Conservation (phyloP, 108 stramenopile genomes). For the Nannochloropsis gaditana region DNA sequence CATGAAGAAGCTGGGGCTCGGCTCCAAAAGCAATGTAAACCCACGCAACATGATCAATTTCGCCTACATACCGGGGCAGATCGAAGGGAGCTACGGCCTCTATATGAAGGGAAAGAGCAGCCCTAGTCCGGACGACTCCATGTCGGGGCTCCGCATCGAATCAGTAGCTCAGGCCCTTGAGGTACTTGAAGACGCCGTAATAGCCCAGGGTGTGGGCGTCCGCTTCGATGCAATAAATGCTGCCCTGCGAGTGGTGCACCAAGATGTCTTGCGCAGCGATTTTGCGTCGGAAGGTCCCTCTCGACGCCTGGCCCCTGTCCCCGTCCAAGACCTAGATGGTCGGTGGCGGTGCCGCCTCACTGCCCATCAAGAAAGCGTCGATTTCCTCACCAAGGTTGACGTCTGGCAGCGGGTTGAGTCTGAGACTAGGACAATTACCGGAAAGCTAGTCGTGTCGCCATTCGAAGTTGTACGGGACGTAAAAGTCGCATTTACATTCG, state of each 20-base stretch:
- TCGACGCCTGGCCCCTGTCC: background rate
- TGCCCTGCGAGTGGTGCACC: background rate
- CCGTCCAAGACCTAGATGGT: background rate
- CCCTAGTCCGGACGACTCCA: background rate
- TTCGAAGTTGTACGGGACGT: background rate
- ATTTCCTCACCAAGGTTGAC: background rate
- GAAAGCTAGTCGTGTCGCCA: background rate
- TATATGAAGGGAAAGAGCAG: slow-evolving; percentile 10
- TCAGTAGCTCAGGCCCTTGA: background rate
- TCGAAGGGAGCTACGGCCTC: background rate
- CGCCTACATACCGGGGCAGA: background rate
- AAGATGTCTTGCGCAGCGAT: background rate
- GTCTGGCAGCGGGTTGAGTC: background rate
- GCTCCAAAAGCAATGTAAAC: slow-evolving; percentile 9
- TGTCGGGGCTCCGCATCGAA: background rate
- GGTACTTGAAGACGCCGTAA: background rate
- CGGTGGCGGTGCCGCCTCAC: slow-evolving; percentile 2
- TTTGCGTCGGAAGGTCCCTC: background rate
- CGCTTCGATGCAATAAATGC: background rate
- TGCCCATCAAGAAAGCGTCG: background rate
- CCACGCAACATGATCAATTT: background rate
- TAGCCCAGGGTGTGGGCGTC: background rate
- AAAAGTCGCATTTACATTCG: background rate
- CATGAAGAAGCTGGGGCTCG: slow-evolving; percentile 9
- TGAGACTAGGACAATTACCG: background rate